Conservation (phyloP, 345 rosid species). For the Viola odorata region DNA sequence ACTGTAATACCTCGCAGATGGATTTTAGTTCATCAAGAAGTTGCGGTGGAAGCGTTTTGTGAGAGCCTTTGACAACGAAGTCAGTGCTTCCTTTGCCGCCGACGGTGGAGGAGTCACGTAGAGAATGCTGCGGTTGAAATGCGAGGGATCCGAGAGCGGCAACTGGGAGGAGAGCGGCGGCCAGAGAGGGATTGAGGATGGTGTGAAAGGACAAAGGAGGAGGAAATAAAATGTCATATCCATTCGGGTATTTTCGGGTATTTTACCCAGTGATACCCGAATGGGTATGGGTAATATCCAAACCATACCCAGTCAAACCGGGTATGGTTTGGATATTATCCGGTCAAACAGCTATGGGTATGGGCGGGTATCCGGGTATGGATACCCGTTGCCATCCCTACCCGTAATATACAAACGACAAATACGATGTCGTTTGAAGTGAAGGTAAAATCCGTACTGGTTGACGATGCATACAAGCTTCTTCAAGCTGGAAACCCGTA, state of each 20-base stretch:
- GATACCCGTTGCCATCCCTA: too few species aligned
- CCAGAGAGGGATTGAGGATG: not conserved
- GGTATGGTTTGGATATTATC: too few species aligned
- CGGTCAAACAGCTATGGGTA: too few species aligned
- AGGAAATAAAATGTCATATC: too few species aligned
- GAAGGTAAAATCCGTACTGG: constrained; percentile 8
- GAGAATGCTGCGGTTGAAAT: constrained; percentile 37
- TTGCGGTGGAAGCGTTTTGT: constrained; percentile 52
- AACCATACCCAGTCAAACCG: too few species aligned
- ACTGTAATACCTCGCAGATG: constrained; percentile 55
- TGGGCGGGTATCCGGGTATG: too few species aligned
- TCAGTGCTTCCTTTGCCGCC: constrained; percentile 60
- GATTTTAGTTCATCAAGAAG: constrained; percentile 49
- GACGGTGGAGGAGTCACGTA: constrained; percentile 54
- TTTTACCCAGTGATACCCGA: too few species aligned
- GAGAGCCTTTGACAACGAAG: constrained; percentile 50
- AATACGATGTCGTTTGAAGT: not conserved
- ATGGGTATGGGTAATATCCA: too few species aligned
- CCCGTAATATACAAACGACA: not conserved
- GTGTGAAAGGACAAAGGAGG: too few species aligned
- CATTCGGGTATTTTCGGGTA: too few species aligned
- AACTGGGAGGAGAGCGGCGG: constrained; percentile 48
- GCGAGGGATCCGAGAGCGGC: constrained; percentile 50
- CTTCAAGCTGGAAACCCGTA: constrained; percentile 21
- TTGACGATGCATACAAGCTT: constrained; percentile 18